Evolutionary conservation across 441 rosid genomes (phyloP).

Genomic region (Metrosideros polymorpha): DNA sequence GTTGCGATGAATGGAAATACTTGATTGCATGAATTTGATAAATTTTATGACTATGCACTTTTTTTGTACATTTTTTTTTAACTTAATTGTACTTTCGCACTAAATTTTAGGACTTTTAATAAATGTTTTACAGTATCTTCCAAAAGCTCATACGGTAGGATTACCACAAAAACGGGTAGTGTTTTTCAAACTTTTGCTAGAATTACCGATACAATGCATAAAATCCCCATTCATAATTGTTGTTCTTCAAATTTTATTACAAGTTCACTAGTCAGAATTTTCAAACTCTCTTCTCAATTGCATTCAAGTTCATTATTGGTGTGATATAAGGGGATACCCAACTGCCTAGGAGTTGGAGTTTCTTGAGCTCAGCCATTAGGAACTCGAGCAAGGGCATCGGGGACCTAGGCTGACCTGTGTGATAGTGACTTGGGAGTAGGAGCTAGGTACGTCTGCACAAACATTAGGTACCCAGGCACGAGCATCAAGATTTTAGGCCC

Average conservation of each 20-base stretch:
- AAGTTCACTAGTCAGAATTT: background rate
- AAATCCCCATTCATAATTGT: background rate
- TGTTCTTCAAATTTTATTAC: background rate
- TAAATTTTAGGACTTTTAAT: background rate
- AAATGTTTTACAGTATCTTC: background rate
- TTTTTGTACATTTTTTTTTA: background rate
- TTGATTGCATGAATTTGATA: background rate
- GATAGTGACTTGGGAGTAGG: too few relatives aligned
- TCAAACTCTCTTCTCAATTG: background rate
- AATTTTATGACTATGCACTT: background rate
- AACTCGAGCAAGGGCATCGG: too few relatives aligned
- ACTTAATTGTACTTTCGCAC: rapidly evolving
- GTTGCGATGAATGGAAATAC: background rate
- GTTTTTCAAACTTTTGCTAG: background rate
- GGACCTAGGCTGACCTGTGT: too few relatives aligned
- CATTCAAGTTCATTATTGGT: too few relatives aligned
- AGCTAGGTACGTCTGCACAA: too few relatives aligned
- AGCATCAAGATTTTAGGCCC: too few relatives aligned
- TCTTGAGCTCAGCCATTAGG: too few relatives aligned
- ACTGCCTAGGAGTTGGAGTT: too few relatives aligned
- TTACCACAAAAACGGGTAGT: background rate
- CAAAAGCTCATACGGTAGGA: background rate
- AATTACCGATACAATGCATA: background rate
- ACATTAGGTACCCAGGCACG: too few relatives aligned
- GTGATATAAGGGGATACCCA: too few relatives aligned